Evolutionary conservation across 2,329 filamentous ascomycete genomes (phyloP), one percentile per base, ranked within the genome.

Genomic region (Didymella keratinophila): DNA sequence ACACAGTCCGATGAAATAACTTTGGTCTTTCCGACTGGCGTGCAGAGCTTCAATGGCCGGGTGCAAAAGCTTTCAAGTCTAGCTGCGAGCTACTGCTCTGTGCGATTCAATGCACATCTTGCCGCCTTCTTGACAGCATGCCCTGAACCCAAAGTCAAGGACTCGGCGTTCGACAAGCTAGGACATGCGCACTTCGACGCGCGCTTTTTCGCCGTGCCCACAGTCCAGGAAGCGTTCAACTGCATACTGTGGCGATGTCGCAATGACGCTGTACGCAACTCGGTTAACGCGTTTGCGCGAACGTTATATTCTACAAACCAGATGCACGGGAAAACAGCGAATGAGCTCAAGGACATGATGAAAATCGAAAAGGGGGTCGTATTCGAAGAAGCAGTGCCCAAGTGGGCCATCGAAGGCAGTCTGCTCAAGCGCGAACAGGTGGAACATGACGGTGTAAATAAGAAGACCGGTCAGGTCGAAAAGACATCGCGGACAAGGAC

Each of bases 1-100:
- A 74, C 71, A 39, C 72, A 75, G 43, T 73, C 71, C 18, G 71
- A 75, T 37, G 72, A 75, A 21, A 73, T 75, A 43, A 75, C 72
- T 0, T 58, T 75, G 1, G 61, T 74, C 12, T 75, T 74, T 32
- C 70, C 72, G 0, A 16, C 43, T 14, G 72, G 72, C 7, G 65
- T 73, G 2, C 64, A 70, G 9, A 58, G 25, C 28, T 75, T 72
- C 60, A 72, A 68, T 50, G 69, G 69, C 10, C 60, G 72, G 2
- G 43, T 75, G 10, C 72, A 75, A 39, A 75, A 75, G 52, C 60
- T 75, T 8, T 62, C 57, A 2, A 73, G 70, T 50, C 50, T 74
- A 7, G 66, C 66, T 5, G 70, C 70, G 5, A 68, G 70, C 28
- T 70, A 71, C 45, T 70, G 67, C 32, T 69, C 69, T 3, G 68